Conservation (phyloP, 345 rosid species). For the Tarenaya hassleriana region DNA sequence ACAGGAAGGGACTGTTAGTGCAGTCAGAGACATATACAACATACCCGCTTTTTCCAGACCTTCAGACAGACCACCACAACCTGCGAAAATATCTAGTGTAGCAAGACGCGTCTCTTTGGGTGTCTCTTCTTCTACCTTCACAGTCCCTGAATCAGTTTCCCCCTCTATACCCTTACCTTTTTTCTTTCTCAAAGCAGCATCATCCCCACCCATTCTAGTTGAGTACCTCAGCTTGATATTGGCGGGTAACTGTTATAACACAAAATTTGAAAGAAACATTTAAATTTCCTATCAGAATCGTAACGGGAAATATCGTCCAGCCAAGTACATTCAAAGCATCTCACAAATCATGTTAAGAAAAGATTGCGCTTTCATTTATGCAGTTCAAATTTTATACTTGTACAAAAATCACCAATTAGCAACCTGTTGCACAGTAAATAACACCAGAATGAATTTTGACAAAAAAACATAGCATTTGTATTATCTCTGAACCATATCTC, state of each 20-base stretch:
- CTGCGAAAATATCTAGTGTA: conserved; percentile 79
- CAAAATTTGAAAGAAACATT: conserved; percentile 14
- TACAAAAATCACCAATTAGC: too few relatives aligned
- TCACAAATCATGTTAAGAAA: too few relatives aligned
- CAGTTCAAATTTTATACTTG: too few relatives aligned
- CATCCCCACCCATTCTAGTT: conserved; percentile 29
- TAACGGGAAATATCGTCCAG: too few relatives aligned
- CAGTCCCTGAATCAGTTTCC: conserved; percentile 35
- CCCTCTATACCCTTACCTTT: conserved; percentile 70
- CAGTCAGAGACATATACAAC: background rate
- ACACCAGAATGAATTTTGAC: too few relatives aligned
- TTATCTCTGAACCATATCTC: too few relatives aligned
- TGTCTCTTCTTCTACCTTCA: conserved; percentile 32
- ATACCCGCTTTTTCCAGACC: conserved; percentile 61
- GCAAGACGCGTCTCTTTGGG: conserved; percentile 35
- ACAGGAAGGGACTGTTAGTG: too few relatives aligned
- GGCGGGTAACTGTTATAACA: conserved; percentile 48
- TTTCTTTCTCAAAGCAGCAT: conserved; percentile 50
- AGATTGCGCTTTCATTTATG: too few relatives aligned
- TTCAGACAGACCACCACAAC: conserved; percentile 80
- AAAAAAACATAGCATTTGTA: too few relatives aligned
- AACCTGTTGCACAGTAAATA: too few relatives aligned
- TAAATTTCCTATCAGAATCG: conserved; percentile 6
- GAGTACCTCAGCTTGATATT: conserved; percentile 46
- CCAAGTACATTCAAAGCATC: too few relatives aligned